Percentiles rank a stretch among this genome's conserved stretches.
Conservation (phyloP, 805 yeast species). For the Metschnikowia lachancei region DNA sequence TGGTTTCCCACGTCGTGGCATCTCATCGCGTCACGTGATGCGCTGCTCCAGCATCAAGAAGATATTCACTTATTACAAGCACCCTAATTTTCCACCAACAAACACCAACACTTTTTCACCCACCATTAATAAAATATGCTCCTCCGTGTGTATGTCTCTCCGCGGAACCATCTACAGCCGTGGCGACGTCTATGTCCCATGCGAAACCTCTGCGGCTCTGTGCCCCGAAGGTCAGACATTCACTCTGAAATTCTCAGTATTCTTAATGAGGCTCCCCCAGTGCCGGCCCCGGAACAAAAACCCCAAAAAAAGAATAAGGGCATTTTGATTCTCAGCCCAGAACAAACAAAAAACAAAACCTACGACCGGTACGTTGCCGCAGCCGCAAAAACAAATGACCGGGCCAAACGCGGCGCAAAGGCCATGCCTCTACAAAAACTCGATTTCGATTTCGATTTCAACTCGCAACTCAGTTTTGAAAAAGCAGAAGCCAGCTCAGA, state of each 20-base stretch:
- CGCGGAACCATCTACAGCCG: constrained; percentile 1
- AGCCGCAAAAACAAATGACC: neutral
- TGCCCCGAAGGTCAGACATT: neutral
- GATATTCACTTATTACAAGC: too few species aligned
- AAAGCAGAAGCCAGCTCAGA: neutral
- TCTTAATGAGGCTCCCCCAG: constrained; percentile 3
- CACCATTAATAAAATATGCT: too few species aligned
- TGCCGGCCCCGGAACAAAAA: neutral
- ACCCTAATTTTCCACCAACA: too few species aligned
- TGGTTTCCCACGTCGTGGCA: too few species aligned
- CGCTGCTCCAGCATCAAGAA: too few species aligned
- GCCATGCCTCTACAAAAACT: neutral
- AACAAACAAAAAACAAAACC: constrained; percentile 17
- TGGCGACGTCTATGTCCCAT: neutral
- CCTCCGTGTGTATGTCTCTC: neutral
- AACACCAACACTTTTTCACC: too few species aligned
- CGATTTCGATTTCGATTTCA: constrained; percentile 3
- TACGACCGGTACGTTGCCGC: constrained; percentile 8
- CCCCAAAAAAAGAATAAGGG: constrained; percentile 8
- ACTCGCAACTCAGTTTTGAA: neutral
- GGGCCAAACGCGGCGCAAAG: neutral
- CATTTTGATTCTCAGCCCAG: constrained; percentile 19
- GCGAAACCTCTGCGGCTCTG: constrained; percentile 5
- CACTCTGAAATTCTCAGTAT: constrained; percentile 9
- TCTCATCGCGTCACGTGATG: too few species aligned